These are phyloP conservation scores for Oryza coarctata DNA, from an alignment of 176 grass and related monocot genomes.

Conservation along the genomic window DNA sequence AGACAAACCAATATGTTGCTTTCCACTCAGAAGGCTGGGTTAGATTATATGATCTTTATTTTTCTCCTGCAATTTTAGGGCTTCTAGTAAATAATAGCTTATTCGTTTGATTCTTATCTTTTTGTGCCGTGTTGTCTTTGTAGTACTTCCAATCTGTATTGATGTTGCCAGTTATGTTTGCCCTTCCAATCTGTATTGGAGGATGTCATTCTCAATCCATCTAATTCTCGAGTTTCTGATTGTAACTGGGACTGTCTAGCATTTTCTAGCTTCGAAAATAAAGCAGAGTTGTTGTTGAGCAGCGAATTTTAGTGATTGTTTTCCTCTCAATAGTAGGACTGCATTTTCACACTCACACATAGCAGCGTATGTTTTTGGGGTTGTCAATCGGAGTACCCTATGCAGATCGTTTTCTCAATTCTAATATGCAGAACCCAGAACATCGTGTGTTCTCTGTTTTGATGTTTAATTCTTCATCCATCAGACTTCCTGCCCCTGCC, in stretches of 20 bases:
- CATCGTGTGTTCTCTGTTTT: neutral
- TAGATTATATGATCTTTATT: neutral
- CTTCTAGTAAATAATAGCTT: constrained; percentile 41
- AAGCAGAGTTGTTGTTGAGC: neutral
- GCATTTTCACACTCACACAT: neutral
- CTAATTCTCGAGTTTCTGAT: neutral
- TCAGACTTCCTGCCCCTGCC: neutral
- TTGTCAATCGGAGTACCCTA: neutral
- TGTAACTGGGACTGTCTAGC: constrained; percentile 8
- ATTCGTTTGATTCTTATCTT: constrained; percentile 17
- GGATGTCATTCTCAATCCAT: neutral
- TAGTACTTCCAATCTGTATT: neutral
- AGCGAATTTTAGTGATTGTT: neutral
- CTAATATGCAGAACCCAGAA: neutral
- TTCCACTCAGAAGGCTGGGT: constrained; percentile 40
- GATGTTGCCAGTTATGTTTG: neutral
- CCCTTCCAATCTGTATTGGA: neutral
- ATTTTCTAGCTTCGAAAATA: constrained; percentile 38
- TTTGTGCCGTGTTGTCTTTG: neutral
- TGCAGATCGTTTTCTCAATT: neutral
- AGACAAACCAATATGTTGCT: constrained; percentile 50
- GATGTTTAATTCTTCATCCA: neutral
- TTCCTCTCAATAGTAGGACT: neutral
- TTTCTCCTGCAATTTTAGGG: neutral
- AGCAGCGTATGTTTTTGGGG: neutral